These are phyloP conservation scores for Pharus latifolius DNA, from an alignment of 176 grass and related monocot genomes.

Conservation along the genomic window DNA sequence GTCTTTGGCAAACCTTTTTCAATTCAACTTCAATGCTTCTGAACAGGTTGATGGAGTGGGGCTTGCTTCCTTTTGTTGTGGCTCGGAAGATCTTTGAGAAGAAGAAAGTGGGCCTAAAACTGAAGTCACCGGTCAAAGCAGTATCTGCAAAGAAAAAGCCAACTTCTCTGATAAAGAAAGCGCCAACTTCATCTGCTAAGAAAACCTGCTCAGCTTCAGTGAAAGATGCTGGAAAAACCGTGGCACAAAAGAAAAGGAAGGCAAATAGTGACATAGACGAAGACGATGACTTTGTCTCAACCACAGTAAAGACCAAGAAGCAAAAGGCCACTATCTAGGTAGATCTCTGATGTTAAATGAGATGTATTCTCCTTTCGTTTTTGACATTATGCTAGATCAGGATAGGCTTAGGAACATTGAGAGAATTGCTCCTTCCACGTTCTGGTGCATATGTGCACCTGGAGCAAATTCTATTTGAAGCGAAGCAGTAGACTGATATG, in stretches of 20 bases:
- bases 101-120: slow-evolving; percentile 39
- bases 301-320: slow-evolving; percentile 28
- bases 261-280: slow-evolving; percentile 19
- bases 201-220: background rate
- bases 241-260: slow-evolving; percentile 37
- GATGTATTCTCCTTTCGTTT: background rate
- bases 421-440: background rate
- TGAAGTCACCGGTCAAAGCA: slow-evolving; percentile 51
- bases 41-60: slow-evolving; percentile 86
- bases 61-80: slow-evolving; percentile 45
- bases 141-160: slow-evolving; percentile 13
- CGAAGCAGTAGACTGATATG: background rate
- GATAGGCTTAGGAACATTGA: slow-evolving; percentile 9
- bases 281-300: slow-evolving; percentile 23
- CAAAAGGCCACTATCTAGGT: slow-evolving; percentile 36
- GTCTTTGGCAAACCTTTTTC: slow-evolving; percentile 9
- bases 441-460: background rate
- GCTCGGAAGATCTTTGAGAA: slow-evolving; percentile 40
- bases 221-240: slow-evolving; percentile 18
- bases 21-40: background rate
- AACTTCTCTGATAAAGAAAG: slow-evolving; percentile 15
- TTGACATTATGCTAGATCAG: slow-evolving; percentile 12
- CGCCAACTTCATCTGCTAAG: background rate
- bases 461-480: background rate
- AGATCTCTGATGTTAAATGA: background rate